A percentile compares a stretch with the other conserved stretches of the same genome.
These are phyloP conservation scores for Cordyceps farinosa DNA, from an alignment of 2,329 filamentous ascomycete species.

Conservation along the genomic window DNA sequence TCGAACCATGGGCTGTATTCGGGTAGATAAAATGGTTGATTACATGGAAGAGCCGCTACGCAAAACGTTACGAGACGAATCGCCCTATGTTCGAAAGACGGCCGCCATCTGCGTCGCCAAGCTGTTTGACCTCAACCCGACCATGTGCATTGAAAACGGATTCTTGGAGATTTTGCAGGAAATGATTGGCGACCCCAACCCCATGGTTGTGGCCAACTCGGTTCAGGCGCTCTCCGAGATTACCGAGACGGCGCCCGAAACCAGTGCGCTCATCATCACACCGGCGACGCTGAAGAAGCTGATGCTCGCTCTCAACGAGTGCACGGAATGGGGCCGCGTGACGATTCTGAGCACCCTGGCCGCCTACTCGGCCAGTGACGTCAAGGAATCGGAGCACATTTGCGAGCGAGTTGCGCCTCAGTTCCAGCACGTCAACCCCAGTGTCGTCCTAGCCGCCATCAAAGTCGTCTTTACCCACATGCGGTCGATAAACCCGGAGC, in stretches of 20 bases:
- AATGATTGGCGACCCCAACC: slow-evolving; percentile 94
- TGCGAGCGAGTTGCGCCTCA: slow-evolving; percentile 94
- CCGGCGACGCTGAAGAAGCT: slow-evolving; percentile 87
- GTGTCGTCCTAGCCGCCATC: slow-evolving; percentile 93
- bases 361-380: slow-evolving; percentile 79
- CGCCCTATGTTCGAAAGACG: slow-evolving; percentile 96
- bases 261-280: slow-evolving; percentile 78
- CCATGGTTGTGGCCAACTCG: slow-evolving; percentile 98
- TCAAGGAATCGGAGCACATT: slow-evolving; percentile 96
- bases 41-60: slow-evolving; percentile 98
- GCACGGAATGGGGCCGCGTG: slow-evolving; percentile 96
- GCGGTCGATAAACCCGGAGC: slow-evolving; percentile 73
- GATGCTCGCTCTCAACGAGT: slow-evolving; percentile 93
- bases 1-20: slow-evolving; percentile 96
- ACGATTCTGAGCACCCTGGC: slow-evolving; percentile 88
- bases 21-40: slow-evolving; percentile 99
- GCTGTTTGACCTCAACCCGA: slow-evolving; percentile 89
- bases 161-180: slow-evolving; percentile 93
- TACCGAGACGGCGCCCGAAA: slow-evolving; percentile 84
- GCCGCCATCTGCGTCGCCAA: slow-evolving; percentile 97
- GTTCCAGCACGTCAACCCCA: slow-evolving; percentile 97
- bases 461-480: slow-evolving; percentile 98
- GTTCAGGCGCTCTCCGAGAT: slow-evolving; percentile 94
- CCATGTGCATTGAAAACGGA: slow-evolving; percentile 92
- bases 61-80: slow-evolving; percentile 95